phyloP scores from a whole-genome alignment of 1,139 yeast genomes.

The Taiozyma onychis region DNA sequence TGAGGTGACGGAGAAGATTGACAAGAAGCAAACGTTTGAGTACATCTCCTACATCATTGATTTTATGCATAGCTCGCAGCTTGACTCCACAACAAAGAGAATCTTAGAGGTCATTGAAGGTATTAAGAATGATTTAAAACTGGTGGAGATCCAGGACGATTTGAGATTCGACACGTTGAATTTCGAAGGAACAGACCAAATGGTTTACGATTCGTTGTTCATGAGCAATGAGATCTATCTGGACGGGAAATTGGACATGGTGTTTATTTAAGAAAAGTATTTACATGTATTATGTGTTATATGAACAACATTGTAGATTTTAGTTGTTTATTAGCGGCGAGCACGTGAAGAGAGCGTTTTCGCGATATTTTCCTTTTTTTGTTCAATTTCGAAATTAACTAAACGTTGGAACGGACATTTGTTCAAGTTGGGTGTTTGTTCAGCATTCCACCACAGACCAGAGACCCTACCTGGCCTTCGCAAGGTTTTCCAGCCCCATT shows the following conservation, averaged over 20 bases:
- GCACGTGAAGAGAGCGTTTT: neutral
- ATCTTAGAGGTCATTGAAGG: slow-evolving; percentile 35
- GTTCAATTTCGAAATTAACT: neutral
- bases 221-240: slow-evolving; percentile 22
- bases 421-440: too few species aligned
- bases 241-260: slow-evolving; percentile 9
- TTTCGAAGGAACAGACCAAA: slow-evolving; percentile 17
- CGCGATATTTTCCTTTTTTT: neutral
- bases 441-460: neutral
- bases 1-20: slow-evolving; percentile 21
- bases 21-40: slow-evolving; percentile 26
- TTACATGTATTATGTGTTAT: neutral
- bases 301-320: too few species aligned
- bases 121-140: slow-evolving; percentile 32
- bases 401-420: neutral
- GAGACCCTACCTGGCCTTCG: neutral
- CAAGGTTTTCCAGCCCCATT: neutral
- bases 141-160: slow-evolving; percentile 29
- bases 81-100: slow-evolving; percentile 34
- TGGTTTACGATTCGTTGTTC: slow-evolving; percentile 18
- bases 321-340: neutral
- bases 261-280: neutral
- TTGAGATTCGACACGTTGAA: slow-evolving; percentile 18
- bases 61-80: slow-evolving; percentile 28
- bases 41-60: slow-evolving; percentile 32